These are phyloP conservation scores for Fomes fomentarius DNA, from an alignment of 1,284 basidiomycete genomes.

Conservation along the genomic window DNA sequence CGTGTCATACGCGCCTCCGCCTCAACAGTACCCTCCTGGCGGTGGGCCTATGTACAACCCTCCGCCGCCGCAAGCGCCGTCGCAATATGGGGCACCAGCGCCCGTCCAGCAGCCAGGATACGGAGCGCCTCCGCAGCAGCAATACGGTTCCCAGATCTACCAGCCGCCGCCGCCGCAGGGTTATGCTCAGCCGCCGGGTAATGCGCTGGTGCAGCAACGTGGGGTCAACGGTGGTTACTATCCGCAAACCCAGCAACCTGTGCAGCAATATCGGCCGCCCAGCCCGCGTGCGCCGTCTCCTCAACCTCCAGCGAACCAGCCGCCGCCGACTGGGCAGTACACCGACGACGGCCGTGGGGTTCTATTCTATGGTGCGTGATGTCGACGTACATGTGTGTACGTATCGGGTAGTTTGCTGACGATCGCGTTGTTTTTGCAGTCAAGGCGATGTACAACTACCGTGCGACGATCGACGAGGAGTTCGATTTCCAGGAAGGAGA, in stretches of 20 bases:
- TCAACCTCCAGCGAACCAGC: constrained; percentile 33
- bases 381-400: not conserved
- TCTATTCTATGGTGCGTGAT: constrained; percentile 77
- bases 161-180: constrained; percentile 27
- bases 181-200: constrained; percentile 25
- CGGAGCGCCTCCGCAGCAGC: constrained; percentile 15
- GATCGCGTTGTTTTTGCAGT: constrained; percentile 49
- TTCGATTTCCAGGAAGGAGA: constrained; percentile 92
- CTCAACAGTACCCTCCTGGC: constrained; percentile 26
- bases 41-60: constrained; percentile 24
- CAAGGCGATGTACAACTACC: constrained; percentile 92
- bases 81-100: constrained; percentile 40
- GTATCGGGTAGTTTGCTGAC: not conserved
- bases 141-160: constrained; percentile 32
- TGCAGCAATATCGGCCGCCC: constrained; percentile 26
- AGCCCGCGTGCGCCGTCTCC: constrained; percentile 44
- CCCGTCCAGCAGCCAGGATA: constrained; percentile 27
- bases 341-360: constrained; percentile 81
- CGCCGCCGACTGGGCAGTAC: constrained; percentile 66
- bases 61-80: constrained; percentile 19
- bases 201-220: constrained; percentile 24
- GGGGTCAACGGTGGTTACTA: constrained; percentile 31
- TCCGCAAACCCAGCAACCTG: constrained; percentile 16
- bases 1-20: constrained; percentile 19
- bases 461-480: constrained; percentile 85